phyloP scores from a whole-genome alignment of 495 filamentous ascomycete genomes.

The Bryoglossum gracile region DNA sequence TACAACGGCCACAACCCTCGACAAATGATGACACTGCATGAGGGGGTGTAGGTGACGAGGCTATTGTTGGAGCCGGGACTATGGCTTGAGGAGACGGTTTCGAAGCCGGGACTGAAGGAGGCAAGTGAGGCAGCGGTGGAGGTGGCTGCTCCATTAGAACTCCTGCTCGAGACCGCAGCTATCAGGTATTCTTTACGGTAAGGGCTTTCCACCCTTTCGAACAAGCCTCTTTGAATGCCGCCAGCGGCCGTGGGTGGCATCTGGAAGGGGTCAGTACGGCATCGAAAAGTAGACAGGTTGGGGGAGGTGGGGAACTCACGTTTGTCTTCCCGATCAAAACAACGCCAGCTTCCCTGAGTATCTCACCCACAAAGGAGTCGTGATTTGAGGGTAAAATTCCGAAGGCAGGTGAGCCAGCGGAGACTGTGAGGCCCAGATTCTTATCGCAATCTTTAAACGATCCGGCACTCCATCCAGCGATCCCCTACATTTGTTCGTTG shows the following conservation, averaged over 20 bases:
- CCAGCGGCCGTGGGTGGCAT: conserved; percentile 33
- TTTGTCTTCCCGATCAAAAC: conserved; percentile 31
- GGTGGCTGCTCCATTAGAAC: conserved; percentile 28
- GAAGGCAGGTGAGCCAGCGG: conserved; percentile 31
- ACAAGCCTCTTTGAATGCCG: conserved; percentile 31
- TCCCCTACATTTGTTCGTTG: conserved; percentile 16
- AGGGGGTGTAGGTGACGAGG: conserved; percentile 30
- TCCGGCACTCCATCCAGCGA: conserved; percentile 27
- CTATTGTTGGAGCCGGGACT: conserved; percentile 31
- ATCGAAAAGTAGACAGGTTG: no score
- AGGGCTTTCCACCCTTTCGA: conserved; percentile 29
- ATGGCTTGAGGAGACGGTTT: conserved; percentile 28
- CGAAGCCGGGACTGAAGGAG: conserved; percentile 28
- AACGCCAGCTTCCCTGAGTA: conserved; percentile 26
- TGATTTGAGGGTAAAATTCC: conserved; percentile 19
- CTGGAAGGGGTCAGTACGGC: no score
- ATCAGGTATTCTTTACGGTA: conserved; percentile 30
- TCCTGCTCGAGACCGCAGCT: conserved; percentile 31
- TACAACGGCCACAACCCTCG: conserved; percentile 33
- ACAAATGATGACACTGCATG: conserved; percentile 26
- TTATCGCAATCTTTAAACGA: conserved; percentile 32
- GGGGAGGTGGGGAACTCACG: no score
- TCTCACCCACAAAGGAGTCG: conserved; percentile 26
- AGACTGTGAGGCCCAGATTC: conserved; percentile 28
- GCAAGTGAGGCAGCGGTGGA: conserved; percentile 30